phyloP scores from a whole-genome alignment of 2,329 filamentous ascomycete genomes.

The Fusarium sp. region DNA sequence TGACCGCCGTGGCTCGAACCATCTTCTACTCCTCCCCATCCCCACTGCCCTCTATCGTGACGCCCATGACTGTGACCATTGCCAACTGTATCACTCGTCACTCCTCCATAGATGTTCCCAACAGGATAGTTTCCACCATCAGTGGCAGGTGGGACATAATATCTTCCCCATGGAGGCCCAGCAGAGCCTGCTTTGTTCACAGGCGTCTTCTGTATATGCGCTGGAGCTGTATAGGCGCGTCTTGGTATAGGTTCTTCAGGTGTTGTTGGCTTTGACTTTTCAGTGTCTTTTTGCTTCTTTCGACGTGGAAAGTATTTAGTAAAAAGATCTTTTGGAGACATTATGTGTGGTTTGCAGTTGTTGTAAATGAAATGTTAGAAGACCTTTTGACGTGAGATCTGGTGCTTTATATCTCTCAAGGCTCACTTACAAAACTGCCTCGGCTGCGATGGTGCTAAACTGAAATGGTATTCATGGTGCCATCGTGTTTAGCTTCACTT shows the following conservation, averaged over 20 bases:
- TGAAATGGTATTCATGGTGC: not conserved
- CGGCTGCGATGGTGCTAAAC: not conserved
- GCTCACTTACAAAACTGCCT: not conserved
- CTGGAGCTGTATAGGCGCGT: not conserved
- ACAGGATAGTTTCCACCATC: not conserved
- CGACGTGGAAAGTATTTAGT: constrained; percentile 7
- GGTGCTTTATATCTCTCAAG: not conserved
- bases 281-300: constrained; percentile 4
- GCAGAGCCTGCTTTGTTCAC: not conserved
- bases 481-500: not conserved
- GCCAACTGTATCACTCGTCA: not conserved
- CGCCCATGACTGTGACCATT: not conserved
- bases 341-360: not conserved
- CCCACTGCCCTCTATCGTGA: constrained; percentile 1
- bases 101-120: not conserved
- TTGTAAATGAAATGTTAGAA: not conserved
- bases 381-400: not conserved
- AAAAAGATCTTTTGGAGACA: constrained; percentile 20
- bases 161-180: not conserved
- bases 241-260: not conserved
- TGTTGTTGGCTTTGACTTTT: not conserved
- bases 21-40: constrained; percentile 17
- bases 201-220: not conserved
- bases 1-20: not conserved
- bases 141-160: not conserved